A percentile compares a stretch with the other conserved stretches of the same genome.
These are phyloP conservation scores for Auricularia sp. DNA, from an alignment of 768 basidiomycete species.

Conservation along the genomic window DNA sequence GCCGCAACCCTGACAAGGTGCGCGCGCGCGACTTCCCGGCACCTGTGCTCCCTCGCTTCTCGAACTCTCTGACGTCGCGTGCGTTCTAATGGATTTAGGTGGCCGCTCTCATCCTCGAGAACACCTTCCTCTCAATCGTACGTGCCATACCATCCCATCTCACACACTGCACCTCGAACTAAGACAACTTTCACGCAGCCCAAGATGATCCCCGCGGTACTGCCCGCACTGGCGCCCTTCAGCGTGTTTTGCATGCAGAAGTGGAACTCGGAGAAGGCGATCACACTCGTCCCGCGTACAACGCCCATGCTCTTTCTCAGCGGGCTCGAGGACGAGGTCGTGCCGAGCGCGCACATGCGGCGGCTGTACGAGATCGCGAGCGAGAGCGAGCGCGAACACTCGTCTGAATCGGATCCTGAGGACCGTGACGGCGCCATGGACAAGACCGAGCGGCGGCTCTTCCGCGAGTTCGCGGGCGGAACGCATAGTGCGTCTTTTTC, in stretches of 20 bases:
- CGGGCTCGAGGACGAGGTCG: constrained; percentile 31
- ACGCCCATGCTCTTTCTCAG: constrained; percentile 33
- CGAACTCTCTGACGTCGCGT: background rate
- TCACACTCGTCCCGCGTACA: constrained; percentile 22
- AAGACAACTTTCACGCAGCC: constrained; percentile 9
- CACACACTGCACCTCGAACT: background rate
- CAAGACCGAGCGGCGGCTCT: background rate
- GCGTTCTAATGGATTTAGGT: constrained; percentile 7
- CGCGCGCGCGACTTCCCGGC: background rate
- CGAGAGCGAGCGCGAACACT: background rate
- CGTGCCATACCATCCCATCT: background rate
- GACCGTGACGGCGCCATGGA: too few species aligned
- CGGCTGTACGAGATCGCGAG: constrained; percentile 12
- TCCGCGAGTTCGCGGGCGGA: background rate
- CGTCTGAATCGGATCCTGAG: too few species aligned
- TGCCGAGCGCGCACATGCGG: constrained; percentile 32
- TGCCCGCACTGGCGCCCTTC: constrained; percentile 28
- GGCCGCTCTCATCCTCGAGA: constrained; percentile 34
- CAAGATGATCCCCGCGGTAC: constrained; percentile 27
- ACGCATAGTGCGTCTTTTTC: background rate
- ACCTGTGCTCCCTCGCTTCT: too few species aligned
- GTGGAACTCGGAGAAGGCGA: constrained; percentile 21
- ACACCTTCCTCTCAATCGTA: constrained; percentile 34
- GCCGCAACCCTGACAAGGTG: constrained; percentile 23
- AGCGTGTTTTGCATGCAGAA: constrained; percentile 20